Evolutionary conservation across 192 early-diverging fungal genomes (phyloP).

Genomic region (Umbelopsis vinacea): DNA sequence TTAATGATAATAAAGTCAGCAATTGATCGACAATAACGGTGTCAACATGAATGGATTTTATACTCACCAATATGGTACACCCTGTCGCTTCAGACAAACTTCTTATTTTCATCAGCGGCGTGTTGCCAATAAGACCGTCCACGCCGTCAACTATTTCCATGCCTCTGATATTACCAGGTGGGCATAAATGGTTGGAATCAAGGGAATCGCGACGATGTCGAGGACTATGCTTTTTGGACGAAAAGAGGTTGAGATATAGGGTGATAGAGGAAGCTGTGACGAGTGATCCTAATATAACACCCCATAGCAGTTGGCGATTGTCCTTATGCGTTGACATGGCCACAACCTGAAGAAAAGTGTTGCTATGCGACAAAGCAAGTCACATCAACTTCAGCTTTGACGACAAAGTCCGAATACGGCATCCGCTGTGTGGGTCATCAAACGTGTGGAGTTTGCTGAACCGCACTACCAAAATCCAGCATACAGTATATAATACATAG

Average conservation of each 20-base stretch:
- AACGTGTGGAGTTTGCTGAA: too few relatives aligned
- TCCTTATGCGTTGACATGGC: not conserved
- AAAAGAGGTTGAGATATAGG: not conserved
- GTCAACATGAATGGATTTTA: not conserved
- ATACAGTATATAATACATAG: too few relatives aligned
- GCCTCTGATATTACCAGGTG: slow-evolving; percentile 5
- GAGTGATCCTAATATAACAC: slow-evolving; percentile 15
- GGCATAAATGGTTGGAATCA: not conserved
- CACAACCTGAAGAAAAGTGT: not conserved
- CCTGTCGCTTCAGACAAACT: slow-evolving; percentile 90
- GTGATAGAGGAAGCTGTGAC: slow-evolving; percentile 12
- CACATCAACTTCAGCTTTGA: not conserved
- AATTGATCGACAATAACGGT: not conserved
- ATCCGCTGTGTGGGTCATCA: too few relatives aligned
- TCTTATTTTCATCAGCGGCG: slow-evolving; percentile 85
- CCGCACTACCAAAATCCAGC: too few relatives aligned
- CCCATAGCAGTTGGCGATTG: slow-evolving; percentile 5
- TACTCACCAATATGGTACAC: slow-evolving; percentile 79
- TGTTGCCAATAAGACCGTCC: slow-evolving; percentile 87
- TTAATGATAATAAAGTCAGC: not conserved
- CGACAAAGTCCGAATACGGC: too few relatives aligned
- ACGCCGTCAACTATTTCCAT: slow-evolving; percentile 66
- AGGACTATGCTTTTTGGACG: not conserved
- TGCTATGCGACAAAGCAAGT: slow-evolving; percentile 11
- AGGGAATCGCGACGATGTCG: slow-evolving; percentile 15